Conservation (phyloP, 2,329 filamentous ascomycete species). For the Scedosporium dehoogii region DNA sequence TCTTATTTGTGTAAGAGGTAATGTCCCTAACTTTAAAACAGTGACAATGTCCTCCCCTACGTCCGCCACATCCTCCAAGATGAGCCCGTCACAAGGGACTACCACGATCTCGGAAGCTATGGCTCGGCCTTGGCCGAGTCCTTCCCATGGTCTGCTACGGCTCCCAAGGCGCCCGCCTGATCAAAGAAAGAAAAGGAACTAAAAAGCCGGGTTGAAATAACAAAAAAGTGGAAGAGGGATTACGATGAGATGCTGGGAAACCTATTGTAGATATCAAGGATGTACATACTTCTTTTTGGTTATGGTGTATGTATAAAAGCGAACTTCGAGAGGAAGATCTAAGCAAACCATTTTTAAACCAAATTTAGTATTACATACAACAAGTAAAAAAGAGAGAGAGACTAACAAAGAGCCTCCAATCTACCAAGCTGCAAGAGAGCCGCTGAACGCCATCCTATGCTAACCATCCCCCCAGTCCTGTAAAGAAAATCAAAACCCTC, state of each 20-base stretch:
- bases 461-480: not conserved
- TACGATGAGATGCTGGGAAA: not conserved
- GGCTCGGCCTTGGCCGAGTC: conserved; percentile 32
- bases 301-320: not conserved
- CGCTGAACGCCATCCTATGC: not conserved
- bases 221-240: not conserved
- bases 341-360: not conserved
- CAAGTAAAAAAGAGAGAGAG: not conserved
- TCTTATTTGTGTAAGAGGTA: not conserved
- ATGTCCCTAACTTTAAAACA: conserved; percentile 8
- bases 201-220: not conserved
- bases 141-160: conserved; percentile 33
- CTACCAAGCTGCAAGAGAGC: not conserved
- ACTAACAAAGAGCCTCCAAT: not conserved
- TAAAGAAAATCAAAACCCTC: not conserved
- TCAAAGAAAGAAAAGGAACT: not conserved
- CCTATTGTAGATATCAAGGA: not conserved
- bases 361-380: not conserved
- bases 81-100: conserved; percentile 33
- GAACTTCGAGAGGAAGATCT: not conserved
- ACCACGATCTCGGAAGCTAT: conserved; percentile 31
- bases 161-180: conserved; percentile 17
- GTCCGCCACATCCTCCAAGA: conserved; percentile 37
- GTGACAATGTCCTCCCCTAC: conserved; percentile 29
- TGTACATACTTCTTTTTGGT: not conserved